A percentile compares a stretch with the other conserved stretches of the same genome.
Conservation (phyloP, 768 basidiomycete species). For the Psilocybe tampanensis region DNA sequence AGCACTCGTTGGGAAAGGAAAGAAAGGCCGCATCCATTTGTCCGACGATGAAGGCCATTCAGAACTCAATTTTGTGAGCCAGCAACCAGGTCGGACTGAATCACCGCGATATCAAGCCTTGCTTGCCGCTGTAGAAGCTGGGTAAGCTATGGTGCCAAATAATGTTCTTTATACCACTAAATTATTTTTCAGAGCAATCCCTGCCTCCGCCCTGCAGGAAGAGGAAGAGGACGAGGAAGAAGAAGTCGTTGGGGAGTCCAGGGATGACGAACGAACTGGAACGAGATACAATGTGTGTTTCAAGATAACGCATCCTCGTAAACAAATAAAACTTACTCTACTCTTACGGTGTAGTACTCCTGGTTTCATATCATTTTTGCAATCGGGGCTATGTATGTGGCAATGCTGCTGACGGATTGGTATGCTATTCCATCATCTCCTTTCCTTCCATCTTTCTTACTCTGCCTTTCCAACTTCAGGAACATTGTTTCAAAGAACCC, state of each 20-base stretch:
- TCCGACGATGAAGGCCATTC: slow-evolving; percentile 61
- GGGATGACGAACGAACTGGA: slow-evolving; percentile 92
- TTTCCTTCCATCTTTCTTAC: background rate
- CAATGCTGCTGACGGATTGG: slow-evolving; percentile 97
- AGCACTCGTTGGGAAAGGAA: slow-evolving; percentile 79
- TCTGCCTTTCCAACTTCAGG: slow-evolving; percentile 48
- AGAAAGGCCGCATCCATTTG: slow-evolving; percentile 66
- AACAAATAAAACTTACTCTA: background rate
- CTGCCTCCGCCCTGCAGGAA: slow-evolving; percentile 89
- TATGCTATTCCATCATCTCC: slow-evolving; percentile 37
- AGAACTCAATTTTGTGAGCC: slow-evolving; percentile 76
- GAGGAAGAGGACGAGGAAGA: slow-evolving; percentile 80
- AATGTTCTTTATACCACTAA: background rate
- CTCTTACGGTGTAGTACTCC: slow-evolving; percentile 65
- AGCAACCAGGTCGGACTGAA: slow-evolving; percentile 83
- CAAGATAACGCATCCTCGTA: background rate
- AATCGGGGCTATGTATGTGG: slow-evolving; percentile 96
- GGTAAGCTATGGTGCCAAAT: slow-evolving; percentile 48
- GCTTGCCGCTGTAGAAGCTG: slow-evolving; percentile 94
- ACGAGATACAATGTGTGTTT: slow-evolving; percentile 88
- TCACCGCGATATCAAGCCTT: slow-evolving; percentile 92
- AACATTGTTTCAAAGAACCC: slow-evolving; percentile 70
- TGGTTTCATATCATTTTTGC: slow-evolving; percentile 99
- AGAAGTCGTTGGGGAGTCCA: slow-evolving; percentile 61
- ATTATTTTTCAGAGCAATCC: slow-evolving; percentile 66